Percentiles rank a stretch among this genome's conserved stretches.
phyloP scores from a whole-genome alignment of 768 basidiomycete genomes.

The Rhizopogon rudus region DNA sequence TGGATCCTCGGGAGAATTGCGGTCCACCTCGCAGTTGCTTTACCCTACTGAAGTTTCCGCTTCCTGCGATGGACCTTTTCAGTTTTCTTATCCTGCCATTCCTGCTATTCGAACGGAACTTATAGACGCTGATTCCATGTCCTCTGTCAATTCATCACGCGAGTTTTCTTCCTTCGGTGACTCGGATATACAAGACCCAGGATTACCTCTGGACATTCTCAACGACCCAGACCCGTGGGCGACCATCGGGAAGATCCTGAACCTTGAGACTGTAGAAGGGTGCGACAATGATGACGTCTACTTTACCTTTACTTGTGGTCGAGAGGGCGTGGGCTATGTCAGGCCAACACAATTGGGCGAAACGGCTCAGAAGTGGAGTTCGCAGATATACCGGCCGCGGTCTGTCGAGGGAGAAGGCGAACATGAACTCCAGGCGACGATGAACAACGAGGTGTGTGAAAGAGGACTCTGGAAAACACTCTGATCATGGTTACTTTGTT shows the following conservation, averaged over 20 bases:
- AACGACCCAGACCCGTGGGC: conserved; percentile 28
- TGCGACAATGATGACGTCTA: conserved; percentile 1
- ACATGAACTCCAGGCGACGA: not conserved
- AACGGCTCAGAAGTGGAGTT: not conserved
- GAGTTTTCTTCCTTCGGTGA: not conserved
- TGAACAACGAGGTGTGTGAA: not conserved
- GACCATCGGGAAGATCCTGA: conserved; percentile 23
- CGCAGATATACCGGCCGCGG: no score
- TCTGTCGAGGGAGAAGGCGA: not conserved
- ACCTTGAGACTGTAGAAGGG: conserved; percentile 2
- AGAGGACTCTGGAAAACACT: not conserved
- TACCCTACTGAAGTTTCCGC: not conserved
- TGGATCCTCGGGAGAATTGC: not conserved
- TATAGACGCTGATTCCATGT: no score
- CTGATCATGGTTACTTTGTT: not conserved
- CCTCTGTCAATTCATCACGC: not conserved
- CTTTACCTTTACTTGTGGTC: conserved; percentile 20
- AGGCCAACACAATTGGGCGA: not conserved
- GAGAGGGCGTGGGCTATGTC: conserved; percentile 23
- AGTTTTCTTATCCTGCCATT: not conserved
- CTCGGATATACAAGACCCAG: not conserved
- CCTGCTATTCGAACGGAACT: not conserved
- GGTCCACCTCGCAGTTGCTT: not conserved
- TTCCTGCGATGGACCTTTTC: not conserved
- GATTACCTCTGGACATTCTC: conserved; percentile 19